Evolutionary conservation across 306 rosid genomes (phyloP).

Genomic region (Trifolium pratense): DNA sequence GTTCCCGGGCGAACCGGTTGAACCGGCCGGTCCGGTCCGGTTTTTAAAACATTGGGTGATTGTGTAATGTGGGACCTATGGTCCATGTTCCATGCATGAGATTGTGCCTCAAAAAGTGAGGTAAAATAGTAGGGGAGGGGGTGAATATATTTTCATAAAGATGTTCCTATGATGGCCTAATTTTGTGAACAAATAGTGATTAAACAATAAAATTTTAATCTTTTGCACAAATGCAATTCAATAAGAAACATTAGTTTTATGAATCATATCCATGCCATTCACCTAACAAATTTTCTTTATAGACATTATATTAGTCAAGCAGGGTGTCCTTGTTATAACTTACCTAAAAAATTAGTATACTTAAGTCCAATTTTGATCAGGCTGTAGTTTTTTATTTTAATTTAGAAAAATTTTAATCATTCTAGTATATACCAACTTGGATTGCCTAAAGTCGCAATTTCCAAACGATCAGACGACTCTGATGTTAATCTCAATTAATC

Average conservation of each 20-base stretch:
- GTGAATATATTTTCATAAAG: background rate
- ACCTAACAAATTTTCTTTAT: slow-evolving; percentile 20
- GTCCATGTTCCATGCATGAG: slow-evolving; percentile 37
- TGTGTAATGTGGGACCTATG: slow-evolving; percentile 32
- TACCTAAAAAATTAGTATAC: background rate
- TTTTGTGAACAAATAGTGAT: slow-evolving; percentile 22
- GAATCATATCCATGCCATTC: slow-evolving; percentile 5
- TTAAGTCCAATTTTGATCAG: background rate
- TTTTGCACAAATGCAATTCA: background rate
- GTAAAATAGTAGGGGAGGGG: too few species aligned
- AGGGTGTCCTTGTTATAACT: background rate
- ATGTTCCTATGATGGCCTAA: slow-evolving; percentile 21
- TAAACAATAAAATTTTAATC: background rate
- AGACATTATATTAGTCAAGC: slow-evolving; percentile 23
- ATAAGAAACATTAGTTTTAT: slow-evolving; percentile 1
- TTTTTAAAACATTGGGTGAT: too few species aligned
- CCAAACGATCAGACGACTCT: background rate
- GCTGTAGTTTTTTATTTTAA: too few species aligned
- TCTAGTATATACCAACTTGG: background rate
- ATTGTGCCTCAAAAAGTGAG: slow-evolving; percentile 36
- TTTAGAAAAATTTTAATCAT: too few species aligned
- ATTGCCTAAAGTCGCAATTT: background rate
- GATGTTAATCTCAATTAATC: too few species aligned
- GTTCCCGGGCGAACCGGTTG: too few species aligned
- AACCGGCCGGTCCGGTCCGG: too few species aligned